These are phyloP conservation scores for Amanita rimosa DNA, from an alignment of 768 basidiomycete species.

Conservation along the genomic window DNA sequence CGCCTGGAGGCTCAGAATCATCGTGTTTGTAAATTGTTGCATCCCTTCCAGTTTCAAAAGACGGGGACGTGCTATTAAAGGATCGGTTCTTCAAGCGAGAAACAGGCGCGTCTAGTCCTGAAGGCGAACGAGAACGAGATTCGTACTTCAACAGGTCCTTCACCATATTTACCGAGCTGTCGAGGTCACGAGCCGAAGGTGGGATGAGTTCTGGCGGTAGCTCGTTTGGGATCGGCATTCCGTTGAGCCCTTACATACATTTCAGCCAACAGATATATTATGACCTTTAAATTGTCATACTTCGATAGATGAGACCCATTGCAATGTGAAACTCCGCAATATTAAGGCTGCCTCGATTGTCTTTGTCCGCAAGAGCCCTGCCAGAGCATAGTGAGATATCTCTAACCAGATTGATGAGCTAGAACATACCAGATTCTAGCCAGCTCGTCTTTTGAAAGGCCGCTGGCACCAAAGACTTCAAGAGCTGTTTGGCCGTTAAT, in stretches of 20 bases:
- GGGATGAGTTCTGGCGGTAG: constrained; percentile 88
- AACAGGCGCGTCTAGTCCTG: constrained; percentile 35
- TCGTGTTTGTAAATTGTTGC: constrained; percentile 89
- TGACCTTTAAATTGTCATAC: constrained; percentile 36
- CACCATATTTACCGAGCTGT: constrained; percentile 80
- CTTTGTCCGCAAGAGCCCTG: constrained; percentile 87
- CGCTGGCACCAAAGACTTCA: constrained; percentile 93
- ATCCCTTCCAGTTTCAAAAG: constrained; percentile 56
- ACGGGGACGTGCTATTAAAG: constrained; percentile 43
- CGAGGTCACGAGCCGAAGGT: constrained; percentile 83
- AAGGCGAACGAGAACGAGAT: constrained; percentile 59
- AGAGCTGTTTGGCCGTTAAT: constrained; percentile 76
- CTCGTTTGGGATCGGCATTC: constrained; percentile 77
- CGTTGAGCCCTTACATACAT: constrained; percentile 62
- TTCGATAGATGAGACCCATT: constrained; percentile 94
- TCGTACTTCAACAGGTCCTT: constrained; percentile 85
- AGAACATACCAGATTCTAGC: constrained; percentile 80
- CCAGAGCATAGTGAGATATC: neutral
- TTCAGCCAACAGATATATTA: neutral
- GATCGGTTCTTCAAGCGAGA: constrained; percentile 64
- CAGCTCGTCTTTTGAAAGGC: constrained; percentile 78
- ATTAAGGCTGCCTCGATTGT: constrained; percentile 93
- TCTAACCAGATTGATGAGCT: neutral
- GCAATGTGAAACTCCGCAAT: constrained; percentile 96
- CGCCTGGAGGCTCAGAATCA: constrained; percentile 43